Base-by-base conservation (phyloP, 1,139 yeast genomes). In the Trichomonascaceae sp. region DNA sequence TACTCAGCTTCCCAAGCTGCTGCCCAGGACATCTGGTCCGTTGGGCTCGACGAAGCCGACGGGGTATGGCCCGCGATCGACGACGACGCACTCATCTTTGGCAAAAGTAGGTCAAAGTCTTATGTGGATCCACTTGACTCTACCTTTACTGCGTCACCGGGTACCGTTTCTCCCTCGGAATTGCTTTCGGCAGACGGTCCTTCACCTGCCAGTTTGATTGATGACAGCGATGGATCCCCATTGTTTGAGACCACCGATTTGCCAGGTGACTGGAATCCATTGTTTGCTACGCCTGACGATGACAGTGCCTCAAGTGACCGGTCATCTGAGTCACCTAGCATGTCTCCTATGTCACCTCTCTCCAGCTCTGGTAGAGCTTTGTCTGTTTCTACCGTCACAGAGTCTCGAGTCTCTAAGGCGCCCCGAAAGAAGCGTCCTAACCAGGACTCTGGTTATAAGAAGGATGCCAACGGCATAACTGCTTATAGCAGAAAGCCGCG, bases 401-500 rank as follows among this genome's bases (percentile, higher is more conserved):
- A 43, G 19, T 53, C 63, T 18, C 55, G 61, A 12, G 57, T 58
- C 17, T 39, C 55, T 12, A 52, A 54, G 52, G 17, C 41, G 5
- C 41, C 17, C n/a, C 46, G 54, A 15, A 47, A 43, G 46, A 19
- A 45, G 38, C 45, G 52, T 38, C 19, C 36, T 38, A 43, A 52
- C 32, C 46, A 51, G 43, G 49, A 45, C 20, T 36, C 47, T 18
- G 53, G 57, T 48, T 64, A 64, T 57, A 69, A 68, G 67, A 68
- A 66, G 61, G 74, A 71, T 56, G 64, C 68, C 47, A 61, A 63
- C n/a, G 74, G 74, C 1, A 64, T 71, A 57, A 71, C 73, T 24
- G 66, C 68, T 15, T 71, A 71, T 65, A 67, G 66, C 61, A 67
- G 74, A 55, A 71, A 71, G 66, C 74, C 74, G 8, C 67, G 74